Base-by-base conservation (phyloP, 2,329 filamentous ascomycete species). In the Lachnellula hyalina region DNA sequence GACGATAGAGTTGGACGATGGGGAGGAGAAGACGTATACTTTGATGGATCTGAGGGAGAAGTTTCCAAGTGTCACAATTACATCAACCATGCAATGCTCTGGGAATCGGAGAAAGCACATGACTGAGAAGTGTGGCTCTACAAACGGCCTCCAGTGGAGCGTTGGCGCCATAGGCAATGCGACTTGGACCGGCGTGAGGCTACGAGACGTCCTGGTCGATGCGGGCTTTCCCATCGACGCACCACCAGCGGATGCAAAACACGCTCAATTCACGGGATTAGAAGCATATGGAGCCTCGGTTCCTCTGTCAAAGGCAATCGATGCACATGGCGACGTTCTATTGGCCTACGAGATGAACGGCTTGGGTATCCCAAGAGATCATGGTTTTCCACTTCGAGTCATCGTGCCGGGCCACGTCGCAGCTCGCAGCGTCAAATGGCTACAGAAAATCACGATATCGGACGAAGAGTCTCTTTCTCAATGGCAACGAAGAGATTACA, bases 401-500 rank as follows among this genome's bases (percentile, higher is more conserved):
- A 64, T 75, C 5, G 66, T 75, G 9, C 75, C 75, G 1, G 76
- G 77, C 0, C 69, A 72, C 32, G 72, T 76, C 2, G 76, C 71
- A 2, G 76, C 72, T 0, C 66, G 74, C 11, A 72, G 70, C 42
- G 74, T 78, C 32, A 79, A 79, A 58, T 79, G 76, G 76, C 60
- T 78, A 4, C 66, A 68, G 36, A 68, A 68, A 38, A 71, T 78
- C 25, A 70, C 70, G 53, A 65, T 77, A 35, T 71, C 68, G 8
- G 70, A 73, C 25, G 69, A 73, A 38, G 75, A 78, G 54, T 75
- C 72, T 38, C 62, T 72, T n/a, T 71, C 70, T 2, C 72, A 75
- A 57, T 77, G 71, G 69, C 72, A 74, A 42, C 75, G 81, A 21
- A 76, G 79, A 17, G 85, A 88, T 66, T 87, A 88, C 70, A 87